Evolutionary conservation across 352 stramenopile species (phyloP), one percentile per base, ranked within the genome.

Genomic region (Hyaloperonospora arabidopsidis): DNA sequence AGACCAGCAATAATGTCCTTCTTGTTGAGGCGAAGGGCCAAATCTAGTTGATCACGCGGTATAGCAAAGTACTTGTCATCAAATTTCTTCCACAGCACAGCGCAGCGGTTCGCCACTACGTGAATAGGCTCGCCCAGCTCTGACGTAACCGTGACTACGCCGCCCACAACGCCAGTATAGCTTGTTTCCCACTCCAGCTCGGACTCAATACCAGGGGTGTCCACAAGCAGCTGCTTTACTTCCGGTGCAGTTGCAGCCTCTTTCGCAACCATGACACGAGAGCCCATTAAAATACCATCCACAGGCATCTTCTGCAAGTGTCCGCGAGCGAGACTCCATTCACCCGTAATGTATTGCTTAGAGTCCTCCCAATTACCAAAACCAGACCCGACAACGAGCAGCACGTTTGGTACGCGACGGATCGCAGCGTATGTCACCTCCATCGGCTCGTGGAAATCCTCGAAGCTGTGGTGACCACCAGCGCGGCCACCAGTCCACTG

Each of bases 81-180:
- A 35, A 93, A 89, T 49, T 92, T 77, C 45, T 80, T 77, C 86
- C 86, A 95, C 29, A 89, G 59, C 43, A 88, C 15, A 46, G 61
- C 72, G 49, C 86, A 78, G 25, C 84, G 83, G 59, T 87, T 95
- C 7, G 76, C 76, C 32, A 95, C 70, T 36, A 90, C 87, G 71
- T 93, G 84, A 32, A 95, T 93, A 7, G 82, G 77, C 57, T 95
- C 83, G 41, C 86, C 84, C 7, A 92, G 65, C 63, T 95, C 84
- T 8, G 79, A 94, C 34, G 70, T 84, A 19, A 95, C 83, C 2
- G 84, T 95, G 22, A 92, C 56, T 21, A 95, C 69, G 6, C 84
- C 83, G 22, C 84, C 86, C 10, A 79, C 73, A 23, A 63, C 62
- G 1, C 63, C 73, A 7, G 74, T 76, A 67, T 95, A 95, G 32